Evolutionary conservation across 1,284 basidiomycete genomes (phyloP).

Genomic region (Ceratobasidium sp.): DNA sequence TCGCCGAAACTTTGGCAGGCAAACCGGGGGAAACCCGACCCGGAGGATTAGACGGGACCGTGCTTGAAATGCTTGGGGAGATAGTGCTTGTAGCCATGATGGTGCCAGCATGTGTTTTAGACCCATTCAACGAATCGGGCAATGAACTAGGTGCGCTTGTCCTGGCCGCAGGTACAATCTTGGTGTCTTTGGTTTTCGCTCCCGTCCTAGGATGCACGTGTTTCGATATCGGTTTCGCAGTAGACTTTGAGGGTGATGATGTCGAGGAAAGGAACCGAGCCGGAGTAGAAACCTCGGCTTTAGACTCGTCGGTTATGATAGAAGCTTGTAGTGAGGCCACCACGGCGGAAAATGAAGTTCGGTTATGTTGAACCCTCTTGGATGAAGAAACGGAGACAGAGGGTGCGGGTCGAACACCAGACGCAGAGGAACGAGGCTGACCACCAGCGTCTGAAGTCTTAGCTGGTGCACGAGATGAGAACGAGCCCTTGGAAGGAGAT

Average conservation of each 20-base stretch:
- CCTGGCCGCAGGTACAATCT: background rate
- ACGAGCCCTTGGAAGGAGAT: no score
- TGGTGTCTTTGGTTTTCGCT: background rate
- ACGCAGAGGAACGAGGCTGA: background rate
- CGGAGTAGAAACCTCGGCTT: background rate
- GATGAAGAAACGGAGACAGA: background rate
- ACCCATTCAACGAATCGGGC: background rate
- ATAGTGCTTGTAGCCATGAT: background rate
- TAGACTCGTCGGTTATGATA: background rate
- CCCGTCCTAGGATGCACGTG: conserved; percentile 2
- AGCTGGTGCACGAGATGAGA: no score
- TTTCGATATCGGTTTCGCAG: conserved; percentile 8
- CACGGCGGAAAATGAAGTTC: conserved; percentile 27
- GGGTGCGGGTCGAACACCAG: background rate
- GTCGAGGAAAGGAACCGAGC: no score
- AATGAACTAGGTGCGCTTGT: background rate
- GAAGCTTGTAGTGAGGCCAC: conserved; percentile 12
- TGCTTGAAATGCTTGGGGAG: background rate
- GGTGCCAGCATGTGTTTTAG: background rate
- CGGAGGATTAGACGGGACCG: no score
- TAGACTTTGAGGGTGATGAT: background rate
- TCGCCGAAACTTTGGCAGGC: background rate
- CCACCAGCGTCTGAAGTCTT: no score
- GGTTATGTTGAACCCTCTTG: background rate
- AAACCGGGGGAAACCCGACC: no score